A percentile compares a stretch with the other conserved stretches of the same genome.
Evolutionary conservation across 23 red algal species (phyloP).

Genomic region (Gracilaria gracilis): DNA sequence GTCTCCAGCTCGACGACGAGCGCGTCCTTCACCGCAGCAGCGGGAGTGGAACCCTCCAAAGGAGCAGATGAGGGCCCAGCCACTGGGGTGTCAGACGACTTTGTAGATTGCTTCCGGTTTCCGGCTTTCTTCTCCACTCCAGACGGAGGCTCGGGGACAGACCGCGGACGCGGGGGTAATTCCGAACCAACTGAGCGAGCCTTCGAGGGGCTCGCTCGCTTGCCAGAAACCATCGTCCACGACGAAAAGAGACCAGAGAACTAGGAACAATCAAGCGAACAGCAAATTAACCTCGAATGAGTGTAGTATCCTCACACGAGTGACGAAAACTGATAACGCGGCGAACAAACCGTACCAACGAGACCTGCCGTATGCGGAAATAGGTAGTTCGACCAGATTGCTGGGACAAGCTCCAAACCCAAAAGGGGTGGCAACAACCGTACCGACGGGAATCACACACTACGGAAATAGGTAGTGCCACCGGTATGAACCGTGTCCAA

Average conservation of each 20-base stretch:
- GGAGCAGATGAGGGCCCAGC: background rate
- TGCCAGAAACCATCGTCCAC: background rate
- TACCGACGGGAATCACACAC: background rate
- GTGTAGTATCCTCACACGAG: background rate
- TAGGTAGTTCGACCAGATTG: conserved; percentile 2
- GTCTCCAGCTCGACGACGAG: background rate
- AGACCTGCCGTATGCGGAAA: background rate
- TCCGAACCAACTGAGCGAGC: background rate
- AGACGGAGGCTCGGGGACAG: background rate
- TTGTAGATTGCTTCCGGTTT: background rate
- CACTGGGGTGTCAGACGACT: conserved; percentile 6
- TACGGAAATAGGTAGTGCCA: background rate
- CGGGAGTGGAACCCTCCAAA: background rate
- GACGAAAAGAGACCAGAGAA: background rate
- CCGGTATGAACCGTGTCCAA: background rate
- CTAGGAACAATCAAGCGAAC: background rate
- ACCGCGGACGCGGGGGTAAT: conserved; percentile 5
- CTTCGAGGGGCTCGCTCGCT: background rate
- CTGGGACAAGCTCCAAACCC: background rate
- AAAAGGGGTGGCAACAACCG: background rate
- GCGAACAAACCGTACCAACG: background rate
- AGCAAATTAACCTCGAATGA: conserved; percentile 12
- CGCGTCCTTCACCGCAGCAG: background rate
- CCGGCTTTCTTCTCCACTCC: background rate
- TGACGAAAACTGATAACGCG: background rate